These are phyloP conservation scores for Macroventuria anomochaeta DNA, from an alignment of 2,329 filamentous ascomycete species.

Conservation along the genomic window DNA sequence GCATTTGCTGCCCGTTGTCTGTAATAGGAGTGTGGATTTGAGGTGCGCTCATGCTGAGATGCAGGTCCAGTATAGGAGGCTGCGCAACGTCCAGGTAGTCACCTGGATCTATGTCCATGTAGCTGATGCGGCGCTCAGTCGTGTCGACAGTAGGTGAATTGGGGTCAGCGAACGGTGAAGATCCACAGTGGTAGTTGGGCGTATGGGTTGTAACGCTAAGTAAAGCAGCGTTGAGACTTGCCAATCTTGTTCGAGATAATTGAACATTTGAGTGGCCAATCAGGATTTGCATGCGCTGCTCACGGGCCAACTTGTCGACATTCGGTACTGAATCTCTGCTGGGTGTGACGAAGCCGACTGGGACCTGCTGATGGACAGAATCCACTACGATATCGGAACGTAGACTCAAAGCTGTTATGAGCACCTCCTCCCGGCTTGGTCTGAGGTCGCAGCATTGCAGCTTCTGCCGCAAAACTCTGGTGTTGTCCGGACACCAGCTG, in stretches of 20 bases:
- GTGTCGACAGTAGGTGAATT: conserved; percentile 36
- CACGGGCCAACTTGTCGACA: conserved; percentile 38
- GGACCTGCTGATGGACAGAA: conserved; percentile 37
- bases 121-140: conserved; percentile 42
- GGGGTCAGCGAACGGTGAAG: conserved; percentile 34
- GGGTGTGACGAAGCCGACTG: conserved; percentile 43
- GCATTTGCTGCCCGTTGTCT: conserved; percentile 28
- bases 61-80: conserved; percentile 37
- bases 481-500: conserved; percentile 47
- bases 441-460: conserved; percentile 47
- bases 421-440: conserved; percentile 46
- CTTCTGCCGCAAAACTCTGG: conserved; percentile 45
- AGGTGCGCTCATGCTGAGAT: conserved; percentile 30
- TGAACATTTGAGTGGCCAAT: conserved; percentile 41
- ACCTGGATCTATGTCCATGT: conserved; percentile 47
- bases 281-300: conserved; percentile 47
- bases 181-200: conserved; percentile 33
- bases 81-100: conserved; percentile 39
- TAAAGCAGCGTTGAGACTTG: conserved; percentile 42
- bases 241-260: conserved; percentile 35
- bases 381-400: conserved; percentile 44
- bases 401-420: conserved; percentile 46
- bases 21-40: conserved; percentile 29
- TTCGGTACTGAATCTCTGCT: conserved; percentile 46
- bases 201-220: conserved; percentile 31